Conservation (phyloP, 1,284 basidiomycete genomes). For the Trametes hirsuta region DNA sequence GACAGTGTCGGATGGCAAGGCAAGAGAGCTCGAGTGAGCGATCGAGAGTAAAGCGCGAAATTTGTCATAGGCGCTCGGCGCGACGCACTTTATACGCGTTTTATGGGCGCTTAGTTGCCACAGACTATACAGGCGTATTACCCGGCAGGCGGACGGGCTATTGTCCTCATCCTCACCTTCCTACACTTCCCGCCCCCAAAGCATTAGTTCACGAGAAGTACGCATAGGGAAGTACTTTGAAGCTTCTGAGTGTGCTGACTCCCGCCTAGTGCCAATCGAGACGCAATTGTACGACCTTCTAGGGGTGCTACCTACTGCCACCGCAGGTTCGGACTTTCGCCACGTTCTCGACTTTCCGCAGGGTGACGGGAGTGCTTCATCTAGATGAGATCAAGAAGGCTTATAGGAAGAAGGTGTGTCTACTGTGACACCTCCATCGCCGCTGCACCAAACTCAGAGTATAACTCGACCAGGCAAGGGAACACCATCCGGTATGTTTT, state of each 20-base stretch:
- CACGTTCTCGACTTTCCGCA: not conserved
- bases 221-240: not conserved
- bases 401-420: slow-evolving; percentile 82
- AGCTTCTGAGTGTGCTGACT: not conserved
- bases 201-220: not conserved
- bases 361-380: slow-evolving; percentile 9
- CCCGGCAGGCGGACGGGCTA: not conserved
- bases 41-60: slow-evolving; percentile 13
- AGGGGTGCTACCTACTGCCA: slow-evolving; percentile 69
- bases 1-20: not conserved
- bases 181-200: not conserved
- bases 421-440: not conserved
- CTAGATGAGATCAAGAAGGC: slow-evolving; percentile 90
- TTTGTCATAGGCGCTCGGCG: slow-evolving; percentile 12
- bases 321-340: slow-evolving; percentile 54
- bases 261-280: slow-evolving; percentile 65
- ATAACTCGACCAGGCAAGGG: slow-evolving; percentile 65
- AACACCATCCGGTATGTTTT: slow-evolving; percentile 84
- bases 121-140: not conserved
- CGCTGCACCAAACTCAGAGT: slow-evolving; percentile 25
- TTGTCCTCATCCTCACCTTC: not conserved
- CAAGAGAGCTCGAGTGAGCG: not conserved
- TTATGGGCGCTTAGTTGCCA: slow-evolving; percentile 4
- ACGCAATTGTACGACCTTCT: slow-evolving; percentile 82
- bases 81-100: slow-evolving; percentile 13